phyloP scores from a whole-genome alignment of 2,329 filamentous ascomycete genomes.

The Hypoxylon sp. region DNA sequence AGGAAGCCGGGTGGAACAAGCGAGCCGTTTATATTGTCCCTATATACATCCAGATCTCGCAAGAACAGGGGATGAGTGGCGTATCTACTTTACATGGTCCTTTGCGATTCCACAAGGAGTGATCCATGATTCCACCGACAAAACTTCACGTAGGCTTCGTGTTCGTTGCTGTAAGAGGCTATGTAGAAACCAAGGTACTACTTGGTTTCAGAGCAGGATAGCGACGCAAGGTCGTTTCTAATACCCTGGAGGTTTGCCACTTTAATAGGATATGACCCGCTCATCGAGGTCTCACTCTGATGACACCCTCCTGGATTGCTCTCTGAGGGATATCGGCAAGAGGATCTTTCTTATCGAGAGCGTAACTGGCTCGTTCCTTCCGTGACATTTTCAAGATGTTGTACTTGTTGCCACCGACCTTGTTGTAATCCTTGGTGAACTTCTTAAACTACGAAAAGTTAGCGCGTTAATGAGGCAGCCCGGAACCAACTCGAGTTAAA shows the following conservation, averaged over 20 bases:
- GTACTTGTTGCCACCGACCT: constrained; percentile 40
- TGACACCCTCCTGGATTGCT: constrained; percentile 39
- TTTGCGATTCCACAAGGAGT: constrained; percentile 22
- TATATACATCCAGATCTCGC: constrained; percentile 33
- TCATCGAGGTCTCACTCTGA: constrained; percentile 41
- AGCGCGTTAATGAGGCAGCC: neutral
- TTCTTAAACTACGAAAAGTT: constrained; percentile 36
- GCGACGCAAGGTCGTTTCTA: constrained; percentile 13
- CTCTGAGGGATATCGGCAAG: constrained; percentile 42
- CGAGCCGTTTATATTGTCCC: constrained; percentile 25
- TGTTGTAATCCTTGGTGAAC: constrained; percentile 38
- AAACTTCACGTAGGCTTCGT: constrained; percentile 23
- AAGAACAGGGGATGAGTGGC: constrained; percentile 24
- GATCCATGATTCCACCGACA: constrained; percentile 32
- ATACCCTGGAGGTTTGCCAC: constrained; percentile 11
- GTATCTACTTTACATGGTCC: constrained; percentile 30
- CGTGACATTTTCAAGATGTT: constrained; percentile 45
- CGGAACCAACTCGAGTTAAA: neutral
- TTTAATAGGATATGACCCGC: constrained; percentile 17
- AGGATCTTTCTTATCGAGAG: constrained; percentile 43
- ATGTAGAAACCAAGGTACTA: constrained; percentile 20
- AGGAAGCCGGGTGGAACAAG: constrained; percentile 30
- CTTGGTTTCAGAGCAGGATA: constrained; percentile 10
- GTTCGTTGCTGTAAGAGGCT: constrained; percentile 23
- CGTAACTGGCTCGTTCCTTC: constrained; percentile 38